A percentile compares a stretch with the other conserved stretches of the same genome.
These are phyloP conservation scores for Cetradonia linearis DNA, from an alignment of 495 filamentous ascomycete species.

Conservation along the genomic window DNA sequence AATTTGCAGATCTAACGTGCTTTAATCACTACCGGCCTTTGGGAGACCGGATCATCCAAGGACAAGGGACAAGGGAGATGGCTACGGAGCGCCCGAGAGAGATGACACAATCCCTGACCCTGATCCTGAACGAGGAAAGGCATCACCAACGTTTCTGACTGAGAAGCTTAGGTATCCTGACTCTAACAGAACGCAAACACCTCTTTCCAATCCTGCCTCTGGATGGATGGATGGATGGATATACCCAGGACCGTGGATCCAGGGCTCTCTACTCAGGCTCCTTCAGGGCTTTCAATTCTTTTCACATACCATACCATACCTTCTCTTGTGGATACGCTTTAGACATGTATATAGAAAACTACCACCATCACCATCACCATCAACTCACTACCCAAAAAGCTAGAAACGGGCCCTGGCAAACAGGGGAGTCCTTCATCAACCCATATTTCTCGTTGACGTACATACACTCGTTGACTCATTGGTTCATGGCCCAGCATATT, in stretches of 20 bases:
- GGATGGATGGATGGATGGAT: background rate
- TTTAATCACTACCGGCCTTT: conserved; percentile 8
- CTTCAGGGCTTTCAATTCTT: conserved; percentile 6
- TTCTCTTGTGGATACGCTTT: conserved; percentile 1
- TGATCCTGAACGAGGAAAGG: background rate
- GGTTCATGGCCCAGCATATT: background rate
- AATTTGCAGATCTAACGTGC: conserved; percentile 2
- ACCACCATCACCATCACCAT: background rate
- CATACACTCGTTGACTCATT: background rate
- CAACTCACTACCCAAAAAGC: background rate
- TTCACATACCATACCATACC: conserved; percentile 10
- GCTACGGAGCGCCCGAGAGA: background rate
- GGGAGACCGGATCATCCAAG: background rate
- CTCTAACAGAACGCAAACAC: background rate
- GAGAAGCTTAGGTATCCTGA: background rate
- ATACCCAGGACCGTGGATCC: background rate
- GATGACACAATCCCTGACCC: too few species aligned
- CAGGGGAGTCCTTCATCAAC: conserved; percentile 8
- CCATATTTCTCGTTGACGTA: background rate
- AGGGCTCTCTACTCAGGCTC: background rate
- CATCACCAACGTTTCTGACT: conserved; percentile 2
- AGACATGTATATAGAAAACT: conserved; percentile 6
- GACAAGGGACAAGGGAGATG: background rate
- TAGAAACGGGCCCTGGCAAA: conserved; percentile 1
- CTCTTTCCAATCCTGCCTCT: background rate